A percentile compares a stretch with the other conserved stretches of the same genome.
These are phyloP conservation scores for Macrotyloma uniflorum DNA, from an alignment of 306 rosid genomes.

Conservation along the genomic window DNA sequence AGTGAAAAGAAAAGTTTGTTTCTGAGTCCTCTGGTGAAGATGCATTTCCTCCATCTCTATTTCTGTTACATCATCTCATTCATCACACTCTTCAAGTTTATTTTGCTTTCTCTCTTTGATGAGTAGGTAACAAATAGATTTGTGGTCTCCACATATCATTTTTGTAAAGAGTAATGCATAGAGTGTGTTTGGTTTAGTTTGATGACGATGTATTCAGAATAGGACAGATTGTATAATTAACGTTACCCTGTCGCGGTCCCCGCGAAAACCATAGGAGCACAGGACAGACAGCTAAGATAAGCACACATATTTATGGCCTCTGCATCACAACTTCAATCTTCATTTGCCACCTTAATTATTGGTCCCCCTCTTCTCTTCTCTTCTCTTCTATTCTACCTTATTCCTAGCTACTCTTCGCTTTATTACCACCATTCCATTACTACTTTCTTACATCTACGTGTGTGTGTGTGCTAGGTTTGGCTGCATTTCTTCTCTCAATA, in stretches of 20 bases:
- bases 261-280: constrained; percentile 32
- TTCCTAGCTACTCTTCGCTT: not conserved
- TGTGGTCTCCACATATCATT: not conserved
- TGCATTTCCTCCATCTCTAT: too few relatives aligned
- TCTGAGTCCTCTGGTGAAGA: too few relatives aligned
- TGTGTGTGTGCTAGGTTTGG: not conserved
- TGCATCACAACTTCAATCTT: constrained; percentile 43
- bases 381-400: not conserved
- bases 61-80: too few relatives aligned
- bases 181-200: not conserved
- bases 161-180: not conserved
- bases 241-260: constrained; percentile 42
- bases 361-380: constrained; percentile 52
- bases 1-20: too few relatives aligned
- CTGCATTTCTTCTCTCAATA: too few relatives aligned
- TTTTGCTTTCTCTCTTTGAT: too few relatives aligned
- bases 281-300: constrained; percentile 57
- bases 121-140: not conserved
- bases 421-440: not conserved
- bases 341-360: constrained; percentile 36
- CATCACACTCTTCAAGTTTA: too few relatives aligned
- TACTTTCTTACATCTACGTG: constrained; percentile 14
- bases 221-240: not conserved
- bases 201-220: not conserved
- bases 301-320: constrained; percentile 48